These are phyloP conservation scores for Arctostaphylos glauca DNA, from an alignment of 148 eudicot genomes.

Conservation along the genomic window DNA sequence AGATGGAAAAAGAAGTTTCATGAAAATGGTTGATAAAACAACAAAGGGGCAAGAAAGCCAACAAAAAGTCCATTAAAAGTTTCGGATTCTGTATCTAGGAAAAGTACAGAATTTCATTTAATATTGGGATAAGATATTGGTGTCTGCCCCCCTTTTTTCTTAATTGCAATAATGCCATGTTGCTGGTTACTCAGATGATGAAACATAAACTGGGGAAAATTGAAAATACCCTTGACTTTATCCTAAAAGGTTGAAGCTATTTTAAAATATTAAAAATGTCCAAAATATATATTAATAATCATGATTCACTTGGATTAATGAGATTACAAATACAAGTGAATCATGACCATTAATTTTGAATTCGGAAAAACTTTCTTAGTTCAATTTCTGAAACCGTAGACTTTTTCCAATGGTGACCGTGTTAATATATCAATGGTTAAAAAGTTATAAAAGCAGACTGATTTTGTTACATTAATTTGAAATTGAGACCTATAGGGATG, in stretches of 20 bases:
- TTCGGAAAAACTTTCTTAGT: too few species aligned
- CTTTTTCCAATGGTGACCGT: too few species aligned
- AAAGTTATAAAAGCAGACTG: too few species aligned
- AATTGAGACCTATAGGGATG: too few species aligned
- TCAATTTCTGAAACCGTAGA: too few species aligned
- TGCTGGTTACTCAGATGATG: neutral
- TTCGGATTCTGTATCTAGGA: neutral
- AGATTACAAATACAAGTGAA: too few species aligned
- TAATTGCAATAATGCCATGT: neutral
- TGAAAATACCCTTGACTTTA: neutral
- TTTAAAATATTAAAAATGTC: too few species aligned
- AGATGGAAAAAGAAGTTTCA: neutral
- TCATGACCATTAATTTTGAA: too few species aligned
- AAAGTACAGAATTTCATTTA: neutral
- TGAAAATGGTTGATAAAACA: neutral
- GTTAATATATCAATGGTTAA: too few species aligned
- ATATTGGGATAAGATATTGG: neutral
- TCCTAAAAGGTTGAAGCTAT: neutral
- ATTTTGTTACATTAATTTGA: too few species aligned
- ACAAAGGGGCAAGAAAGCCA: neutral
- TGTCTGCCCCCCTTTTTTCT: slow-evolving; percentile 1
- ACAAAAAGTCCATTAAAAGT: neutral
- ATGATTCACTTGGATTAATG: too few species aligned
- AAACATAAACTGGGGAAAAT: neutral
- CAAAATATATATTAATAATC: too few species aligned